These are phyloP conservation scores for Iodosphaeria phyllophila DNA, from an alignment of 2,329 filamentous ascomycete genomes.

Conservation along the genomic window DNA sequence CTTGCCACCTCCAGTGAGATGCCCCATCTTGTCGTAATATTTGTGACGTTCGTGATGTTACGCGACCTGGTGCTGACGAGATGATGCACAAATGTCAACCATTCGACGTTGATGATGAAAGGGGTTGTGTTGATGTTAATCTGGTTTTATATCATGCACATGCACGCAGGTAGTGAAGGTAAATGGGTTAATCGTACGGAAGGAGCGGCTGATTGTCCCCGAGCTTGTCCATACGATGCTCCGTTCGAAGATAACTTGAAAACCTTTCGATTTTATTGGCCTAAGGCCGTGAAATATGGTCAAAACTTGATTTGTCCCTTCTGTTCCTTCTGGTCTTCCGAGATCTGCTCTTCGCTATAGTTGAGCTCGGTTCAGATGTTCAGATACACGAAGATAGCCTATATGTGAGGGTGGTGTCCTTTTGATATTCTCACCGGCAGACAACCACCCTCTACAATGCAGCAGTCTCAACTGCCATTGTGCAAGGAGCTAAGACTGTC, in stretches of 20 bases:
- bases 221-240: conserved; percentile 1
- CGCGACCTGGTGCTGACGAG: conserved; percentile 6
- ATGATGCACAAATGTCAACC: neutral
- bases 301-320: neutral
- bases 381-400: conserved; percentile 17
- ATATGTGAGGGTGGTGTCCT: conserved; percentile 44
- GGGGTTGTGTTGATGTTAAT: conserved; percentile 1
- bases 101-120: conserved; percentile 1
- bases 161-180: too few species aligned
- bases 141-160: neutral
- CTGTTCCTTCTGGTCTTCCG: conserved; percentile 1
- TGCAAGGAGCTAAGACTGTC: conserved; percentile 13
- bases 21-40: too few species aligned
- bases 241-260: neutral
- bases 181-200: conserved; percentile 2
- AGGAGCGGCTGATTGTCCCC: conserved; percentile 3
- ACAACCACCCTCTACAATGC: conserved; percentile 35
- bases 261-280: conserved; percentile 1
- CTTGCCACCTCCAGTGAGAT: too few species aligned
- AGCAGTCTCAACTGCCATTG: conserved; percentile 25
- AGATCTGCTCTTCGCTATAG: too few species aligned
- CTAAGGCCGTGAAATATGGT: neutral
- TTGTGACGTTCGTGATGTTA: conserved; percentile 14
- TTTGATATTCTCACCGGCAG: conserved; percentile 22
- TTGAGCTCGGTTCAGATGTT: conserved; percentile 4